A percentile compares a stretch with the other conserved stretches of the same genome.
phyloP scores from a whole-genome alignment of 768 basidiomycete species.

The Pulveroboletus sp. region DNA sequence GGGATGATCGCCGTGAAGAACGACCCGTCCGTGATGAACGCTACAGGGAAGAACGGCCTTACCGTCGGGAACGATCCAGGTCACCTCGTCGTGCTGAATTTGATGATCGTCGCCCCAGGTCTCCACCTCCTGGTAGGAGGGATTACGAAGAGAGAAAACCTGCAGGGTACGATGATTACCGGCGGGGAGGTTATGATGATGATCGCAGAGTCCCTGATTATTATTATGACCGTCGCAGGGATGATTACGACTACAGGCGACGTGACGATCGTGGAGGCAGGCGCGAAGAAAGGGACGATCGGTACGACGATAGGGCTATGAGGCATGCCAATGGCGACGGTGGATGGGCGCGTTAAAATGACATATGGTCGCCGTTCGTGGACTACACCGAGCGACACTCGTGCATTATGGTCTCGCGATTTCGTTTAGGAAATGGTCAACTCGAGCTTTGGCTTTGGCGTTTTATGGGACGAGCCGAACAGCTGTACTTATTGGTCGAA shows the following conservation, averaged over 20 bases:
- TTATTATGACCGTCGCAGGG: slow-evolving; percentile 86
- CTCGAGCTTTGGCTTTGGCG: slow-evolving; percentile 35
- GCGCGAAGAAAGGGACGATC: slow-evolving; percentile 82
- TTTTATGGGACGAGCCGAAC: slow-evolving; percentile 34
- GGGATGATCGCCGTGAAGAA: slow-evolving; percentile 66
- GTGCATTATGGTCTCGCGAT: slow-evolving; percentile 39
- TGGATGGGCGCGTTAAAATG: slow-evolving; percentile 67
- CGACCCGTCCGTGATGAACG: slow-evolving; percentile 51
- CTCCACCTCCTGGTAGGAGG: slow-evolving; percentile 69
- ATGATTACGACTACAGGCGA: slow-evolving; percentile 53
- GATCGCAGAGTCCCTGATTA: slow-evolving; percentile 79
- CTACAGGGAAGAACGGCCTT: slow-evolving; percentile 47
- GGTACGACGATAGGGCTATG: slow-evolving; percentile 69
- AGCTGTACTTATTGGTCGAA: slow-evolving; percentile 38
- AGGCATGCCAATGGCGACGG: slow-evolving; percentile 76
- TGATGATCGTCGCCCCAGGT: slow-evolving; percentile 79
- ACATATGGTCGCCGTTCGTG: slow-evolving; percentile 34
- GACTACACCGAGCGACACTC: slow-evolving; percentile 26
- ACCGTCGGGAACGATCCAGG: slow-evolving; percentile 78
- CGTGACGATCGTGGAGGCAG: slow-evolving; percentile 68
- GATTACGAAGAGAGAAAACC: slow-evolving; percentile 81
- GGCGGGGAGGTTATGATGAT: slow-evolving; percentile 76
- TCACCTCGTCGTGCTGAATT: slow-evolving; percentile 73
- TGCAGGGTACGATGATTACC: slow-evolving; percentile 90
- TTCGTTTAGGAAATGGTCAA: slow-evolving; percentile 48